Conservation (phyloP, 345 rosid species). For the Acer saccharum region DNA sequence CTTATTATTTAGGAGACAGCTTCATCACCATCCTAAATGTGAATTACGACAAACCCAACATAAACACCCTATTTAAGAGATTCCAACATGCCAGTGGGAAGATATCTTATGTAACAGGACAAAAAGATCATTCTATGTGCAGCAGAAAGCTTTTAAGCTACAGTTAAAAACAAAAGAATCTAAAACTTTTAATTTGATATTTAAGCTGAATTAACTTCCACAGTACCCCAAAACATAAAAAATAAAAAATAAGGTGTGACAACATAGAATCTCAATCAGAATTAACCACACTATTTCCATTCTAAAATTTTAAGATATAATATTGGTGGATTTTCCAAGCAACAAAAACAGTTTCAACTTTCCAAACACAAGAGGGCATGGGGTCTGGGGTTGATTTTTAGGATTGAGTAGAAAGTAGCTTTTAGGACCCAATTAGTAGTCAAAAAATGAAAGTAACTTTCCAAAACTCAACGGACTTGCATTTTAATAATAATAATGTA, state of each 20-base stretch:
- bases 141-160: conserved; percentile 31
- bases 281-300: conserved; percentile 2
- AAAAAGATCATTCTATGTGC: conserved; percentile 43
- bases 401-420: background rate
- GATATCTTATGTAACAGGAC: conserved; percentile 37
- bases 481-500: background rate
- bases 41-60: conserved; percentile 76
- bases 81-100: conserved; percentile 67
- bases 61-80: conserved; percentile 84
- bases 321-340: background rate
- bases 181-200: background rate
- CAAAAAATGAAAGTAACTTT: background rate
- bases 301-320: conserved; percentile 4
- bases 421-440: background rate
- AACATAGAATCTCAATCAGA: conserved; percentile 19
- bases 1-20: conserved; percentile 86
- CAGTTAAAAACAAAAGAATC: background rate
- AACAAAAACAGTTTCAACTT: background rate
- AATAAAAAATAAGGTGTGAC: background rate
- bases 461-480: background rate
- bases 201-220: conserved; percentile 7
- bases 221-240: background rate
- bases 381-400: background rate
- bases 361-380: background rate
- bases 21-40: conserved; percentile 73